A percentile compares a stretch with the other conserved stretches of the same genome.
Conservation (phyloP, 2,329 filamentous ascomycete species). For the Cercospora nicotianae region DNA sequence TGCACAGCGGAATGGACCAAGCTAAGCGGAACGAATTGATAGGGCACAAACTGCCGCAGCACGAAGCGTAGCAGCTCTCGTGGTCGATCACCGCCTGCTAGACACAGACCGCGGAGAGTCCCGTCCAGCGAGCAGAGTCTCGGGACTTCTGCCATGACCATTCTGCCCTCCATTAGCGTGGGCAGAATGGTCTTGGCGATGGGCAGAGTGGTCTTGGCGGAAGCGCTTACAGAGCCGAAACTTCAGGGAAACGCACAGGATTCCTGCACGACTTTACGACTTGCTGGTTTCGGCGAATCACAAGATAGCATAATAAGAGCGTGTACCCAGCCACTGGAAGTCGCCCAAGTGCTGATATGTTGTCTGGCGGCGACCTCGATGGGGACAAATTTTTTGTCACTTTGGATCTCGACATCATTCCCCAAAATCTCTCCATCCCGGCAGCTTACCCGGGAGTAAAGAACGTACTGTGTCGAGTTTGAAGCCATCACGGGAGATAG, state of each 20-base stretch:
- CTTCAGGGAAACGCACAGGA: neutral
- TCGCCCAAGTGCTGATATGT: conserved; percentile 17
- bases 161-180: neutral
- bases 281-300: neutral
- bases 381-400: conserved; percentile 18
- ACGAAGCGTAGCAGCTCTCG: too few relatives aligned
- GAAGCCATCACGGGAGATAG: conserved; percentile 10
- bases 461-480: conserved; percentile 7
- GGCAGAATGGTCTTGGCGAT: neutral
- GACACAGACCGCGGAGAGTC: too few relatives aligned
- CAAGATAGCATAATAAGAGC: neutral
- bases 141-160: too few relatives aligned
- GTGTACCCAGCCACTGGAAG: conserved; percentile 12
- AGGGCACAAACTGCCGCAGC: too few relatives aligned
- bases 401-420: conserved; percentile 17
- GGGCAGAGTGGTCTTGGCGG: too few relatives aligned
- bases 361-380: conserved; percentile 19
- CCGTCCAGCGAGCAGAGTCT: too few relatives aligned
- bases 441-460: conserved; percentile 15
- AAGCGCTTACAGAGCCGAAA: neutral
- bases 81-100: too few relatives aligned
- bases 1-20: too few relatives aligned
- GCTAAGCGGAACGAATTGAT: too few relatives aligned
- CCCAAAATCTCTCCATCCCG: conserved; percentile 1
- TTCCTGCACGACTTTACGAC: neutral